phyloP scores from a whole-genome alignment of 2,329 filamentous ascomycete genomes.

The Apiospora arundinis region DNA sequence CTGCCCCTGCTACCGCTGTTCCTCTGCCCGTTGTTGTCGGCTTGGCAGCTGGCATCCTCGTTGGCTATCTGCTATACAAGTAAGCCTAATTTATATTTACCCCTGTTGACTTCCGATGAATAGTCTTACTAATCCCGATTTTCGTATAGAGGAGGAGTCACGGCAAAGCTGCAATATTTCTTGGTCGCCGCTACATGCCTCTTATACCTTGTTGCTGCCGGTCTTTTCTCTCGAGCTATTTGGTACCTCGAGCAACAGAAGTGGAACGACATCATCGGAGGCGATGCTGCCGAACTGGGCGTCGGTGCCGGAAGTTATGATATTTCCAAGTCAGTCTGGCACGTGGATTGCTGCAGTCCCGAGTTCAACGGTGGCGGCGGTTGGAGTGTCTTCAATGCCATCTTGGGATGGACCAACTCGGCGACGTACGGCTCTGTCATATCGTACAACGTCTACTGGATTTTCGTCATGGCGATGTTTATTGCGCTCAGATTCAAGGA shows the following conservation, averaged over 20 bases:
- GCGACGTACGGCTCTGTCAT: slow-evolving; percentile 88
- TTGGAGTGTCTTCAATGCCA: slow-evolving; percentile 87
- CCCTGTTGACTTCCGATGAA: neutral
- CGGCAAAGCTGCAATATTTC: slow-evolving; percentile 75
- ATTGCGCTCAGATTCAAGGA: slow-evolving; percentile 71
- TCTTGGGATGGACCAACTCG: slow-evolving; percentile 88
- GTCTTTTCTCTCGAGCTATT: slow-evolving; percentile 78
- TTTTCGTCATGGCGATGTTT: slow-evolving; percentile 71
- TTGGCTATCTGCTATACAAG: slow-evolving; percentile 82
- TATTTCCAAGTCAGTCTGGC: slow-evolving; percentile 80
- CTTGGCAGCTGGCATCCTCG: slow-evolving; percentile 66
- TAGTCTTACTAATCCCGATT: neutral
- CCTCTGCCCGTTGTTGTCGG: slow-evolving; percentile 79
- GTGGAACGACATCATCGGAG: slow-evolving; percentile 71
- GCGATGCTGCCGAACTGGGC: slow-evolving; percentile 57
- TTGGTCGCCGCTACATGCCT: slow-evolving; percentile 83
- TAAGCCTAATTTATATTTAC: slow-evolving; percentile 49
- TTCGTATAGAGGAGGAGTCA: slow-evolving; percentile 59
- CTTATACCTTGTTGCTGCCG: slow-evolving; percentile 83
- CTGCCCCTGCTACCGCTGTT: slow-evolving; percentile 75
- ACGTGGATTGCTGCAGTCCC: slow-evolving; percentile 84
- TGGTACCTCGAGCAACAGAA: slow-evolving; percentile 76
- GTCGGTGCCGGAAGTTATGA: slow-evolving; percentile 78
- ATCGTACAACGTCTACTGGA: slow-evolving; percentile 88
- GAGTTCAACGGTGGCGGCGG: slow-evolving; percentile 74